These are phyloP conservation scores for Psidium friedrichsthalianum DNA, from an alignment of 345 rosid genomes.

Conservation along the genomic window DNA sequence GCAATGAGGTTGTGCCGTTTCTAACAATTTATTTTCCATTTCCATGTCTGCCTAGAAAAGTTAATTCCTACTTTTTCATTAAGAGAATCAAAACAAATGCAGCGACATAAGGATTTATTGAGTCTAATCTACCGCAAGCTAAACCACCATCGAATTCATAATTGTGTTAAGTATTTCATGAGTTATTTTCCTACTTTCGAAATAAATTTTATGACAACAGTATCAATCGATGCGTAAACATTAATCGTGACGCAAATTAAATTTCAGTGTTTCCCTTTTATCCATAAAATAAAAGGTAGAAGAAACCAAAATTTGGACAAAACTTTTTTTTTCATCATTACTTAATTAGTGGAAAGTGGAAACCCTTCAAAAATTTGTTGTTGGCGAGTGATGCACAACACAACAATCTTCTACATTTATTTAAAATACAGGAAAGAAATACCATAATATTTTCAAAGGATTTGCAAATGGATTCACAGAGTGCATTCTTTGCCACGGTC, in stretches of 20 bases:
- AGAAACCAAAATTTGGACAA: not conserved
- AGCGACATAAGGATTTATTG: not conserved
- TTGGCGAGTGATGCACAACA: accelerated
- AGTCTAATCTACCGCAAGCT: not conserved
- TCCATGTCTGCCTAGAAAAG: too few relatives aligned
- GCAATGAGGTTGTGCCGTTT: too few relatives aligned
- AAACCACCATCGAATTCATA: not conserved
- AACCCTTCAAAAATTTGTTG: not conserved
- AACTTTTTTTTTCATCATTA: accelerated
- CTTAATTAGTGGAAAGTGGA: not conserved
- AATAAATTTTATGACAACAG: not conserved
- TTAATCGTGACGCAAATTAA: not conserved
- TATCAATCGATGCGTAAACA: not conserved
- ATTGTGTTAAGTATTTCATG: not conserved
- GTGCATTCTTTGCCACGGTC: not conserved
- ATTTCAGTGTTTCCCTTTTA: not conserved
- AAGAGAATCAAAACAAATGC: not conserved
- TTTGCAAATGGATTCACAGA: too few relatives aligned
- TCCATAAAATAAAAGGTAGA: not conserved
- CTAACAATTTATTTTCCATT: too few relatives aligned
- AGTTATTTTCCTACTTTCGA: not conserved
- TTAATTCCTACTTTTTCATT: not conserved
- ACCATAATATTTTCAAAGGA: too few relatives aligned
- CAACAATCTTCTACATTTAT: not conserved
- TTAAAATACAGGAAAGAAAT: too few relatives aligned